Percentiles rank a stretch among this genome's conserved stretches.
These are phyloP conservation scores for Lentinula lateritia DNA, from an alignment of 768 basidiomycete species.

Conservation along the genomic window DNA sequence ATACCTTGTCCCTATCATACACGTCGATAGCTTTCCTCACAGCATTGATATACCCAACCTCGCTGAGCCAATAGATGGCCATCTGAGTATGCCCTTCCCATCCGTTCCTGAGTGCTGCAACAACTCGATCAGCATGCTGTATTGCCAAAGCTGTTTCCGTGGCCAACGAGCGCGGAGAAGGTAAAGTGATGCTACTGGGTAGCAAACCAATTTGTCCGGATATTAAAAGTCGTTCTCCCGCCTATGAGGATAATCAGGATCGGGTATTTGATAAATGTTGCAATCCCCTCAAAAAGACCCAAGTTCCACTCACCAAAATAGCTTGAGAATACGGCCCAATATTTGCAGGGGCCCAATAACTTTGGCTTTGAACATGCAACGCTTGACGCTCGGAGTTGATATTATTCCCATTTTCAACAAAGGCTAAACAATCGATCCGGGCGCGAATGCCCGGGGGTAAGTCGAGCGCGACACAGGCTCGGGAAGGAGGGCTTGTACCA, in stretches of 20 bases:
- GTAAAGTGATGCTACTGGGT: conserved; percentile 66
- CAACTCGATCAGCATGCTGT: conserved; percentile 76
- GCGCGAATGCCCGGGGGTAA: conserved; percentile 55
- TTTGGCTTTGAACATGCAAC: conserved; percentile 91
- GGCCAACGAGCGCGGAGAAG: conserved; percentile 50
- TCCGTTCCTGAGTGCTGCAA: conserved; percentile 48
- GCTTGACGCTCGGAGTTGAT: conserved; percentile 47
- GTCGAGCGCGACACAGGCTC: conserved; percentile 87
- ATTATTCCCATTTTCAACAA: conserved; percentile 27
- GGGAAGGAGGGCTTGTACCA: conserved; percentile 85
- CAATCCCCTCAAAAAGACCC: not conserved
- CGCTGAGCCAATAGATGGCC: conserved; percentile 69
- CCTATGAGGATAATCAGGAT: conserved; percentile 33
- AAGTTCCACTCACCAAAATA: conserved; percentile 51
- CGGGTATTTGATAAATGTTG: not conserved
- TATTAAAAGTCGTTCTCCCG: conserved; percentile 71
- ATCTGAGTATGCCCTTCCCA: conserved; percentile 63
- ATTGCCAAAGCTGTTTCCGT: conserved; percentile 68
- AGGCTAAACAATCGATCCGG: conserved; percentile 81
- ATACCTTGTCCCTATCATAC: conserved; percentile 15
- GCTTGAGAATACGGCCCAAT: conserved; percentile 99
- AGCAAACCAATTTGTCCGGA: conserved; percentile 95
- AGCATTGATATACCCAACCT: conserved; percentile 28
- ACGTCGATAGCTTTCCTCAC: conserved; percentile 34
- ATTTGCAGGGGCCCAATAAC: conserved; percentile 99